Evolutionary conservation across 2,329 filamentous ascomycete species (phyloP).

Genomic region (Fusarium continuum): DNA sequence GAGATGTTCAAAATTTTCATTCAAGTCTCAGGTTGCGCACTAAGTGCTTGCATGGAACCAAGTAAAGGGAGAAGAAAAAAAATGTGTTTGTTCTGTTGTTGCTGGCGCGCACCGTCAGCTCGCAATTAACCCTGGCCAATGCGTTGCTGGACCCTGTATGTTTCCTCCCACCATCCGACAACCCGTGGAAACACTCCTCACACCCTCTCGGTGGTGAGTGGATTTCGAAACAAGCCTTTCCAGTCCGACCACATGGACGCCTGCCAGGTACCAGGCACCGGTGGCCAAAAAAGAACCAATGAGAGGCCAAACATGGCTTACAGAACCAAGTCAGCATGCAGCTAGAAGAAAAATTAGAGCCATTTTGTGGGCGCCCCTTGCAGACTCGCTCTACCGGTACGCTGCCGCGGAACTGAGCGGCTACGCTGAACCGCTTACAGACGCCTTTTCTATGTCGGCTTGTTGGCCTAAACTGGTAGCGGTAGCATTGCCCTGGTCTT

Average conservation of each 20-base stretch:
- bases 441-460: slow-evolving; percentile 20
- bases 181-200: slow-evolving; percentile 4
- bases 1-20: slow-evolving; percentile 30
- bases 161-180: slow-evolving; percentile 12
- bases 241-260: slow-evolving; percentile 52
- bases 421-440: slow-evolving; percentile 36
- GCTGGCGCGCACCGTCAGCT: slow-evolving; percentile 18
- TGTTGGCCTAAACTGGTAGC: slow-evolving; percentile 19
- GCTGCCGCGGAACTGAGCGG: slow-evolving; percentile 20
- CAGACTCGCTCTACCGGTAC: slow-evolving; percentile 13
- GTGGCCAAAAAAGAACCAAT: slow-evolving; percentile 47
- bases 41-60: slow-evolving; percentile 36
- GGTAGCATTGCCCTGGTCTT: slow-evolving; percentile 2
- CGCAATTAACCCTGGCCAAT: slow-evolving; percentile 8
- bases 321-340: slow-evolving; percentile 24
- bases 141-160: slow-evolving; percentile 4
- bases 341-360: slow-evolving; percentile 43
- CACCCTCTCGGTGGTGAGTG: slow-evolving; percentile 16
- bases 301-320: slow-evolving; percentile 5
- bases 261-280: slow-evolving; percentile 55
- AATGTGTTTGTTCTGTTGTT: slow-evolving; percentile 4
- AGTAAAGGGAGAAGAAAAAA: slow-evolving; percentile 9
- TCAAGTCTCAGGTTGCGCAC: slow-evolving; percentile 17
- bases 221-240: slow-evolving; percentile 47
- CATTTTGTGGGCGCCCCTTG: slow-evolving; percentile 30